Conservation (phyloP, 2,329 filamentous ascomycete genomes). For the Coniochaeta sp. region DNA sequence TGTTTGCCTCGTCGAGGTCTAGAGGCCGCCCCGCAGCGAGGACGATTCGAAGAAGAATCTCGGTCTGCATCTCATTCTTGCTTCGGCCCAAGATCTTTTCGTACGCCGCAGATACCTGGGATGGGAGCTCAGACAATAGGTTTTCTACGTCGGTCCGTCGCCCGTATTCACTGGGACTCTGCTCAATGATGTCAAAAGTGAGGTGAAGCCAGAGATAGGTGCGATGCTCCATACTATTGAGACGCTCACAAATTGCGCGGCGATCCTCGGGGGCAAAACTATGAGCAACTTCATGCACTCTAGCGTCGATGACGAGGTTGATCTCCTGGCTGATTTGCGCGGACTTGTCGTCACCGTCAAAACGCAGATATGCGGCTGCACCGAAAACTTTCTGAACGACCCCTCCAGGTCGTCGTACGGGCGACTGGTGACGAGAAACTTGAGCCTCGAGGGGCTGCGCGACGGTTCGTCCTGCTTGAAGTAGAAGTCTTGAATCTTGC, state of each 20-base stretch:
- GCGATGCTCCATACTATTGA: conserved; percentile 21
- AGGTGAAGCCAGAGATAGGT: conserved; percentile 34
- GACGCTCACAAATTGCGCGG: conserved; percentile 13
- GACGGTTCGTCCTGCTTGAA: too few species aligned
- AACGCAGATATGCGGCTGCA: too few species aligned
- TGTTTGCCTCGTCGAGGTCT: conserved; percentile 11
- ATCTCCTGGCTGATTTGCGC: too few species aligned
- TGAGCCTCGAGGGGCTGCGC: too few species aligned
- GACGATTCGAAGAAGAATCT: conserved; percentile 8
- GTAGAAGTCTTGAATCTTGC: too few species aligned
- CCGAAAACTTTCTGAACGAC: too few species aligned
- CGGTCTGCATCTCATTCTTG: not conserved
- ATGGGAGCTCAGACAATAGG: conserved; percentile 11
- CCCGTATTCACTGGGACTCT: conserved; percentile 8
- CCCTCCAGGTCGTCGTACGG: too few species aligned
- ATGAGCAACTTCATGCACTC: too few species aligned
- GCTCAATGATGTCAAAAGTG: conserved; percentile 21
- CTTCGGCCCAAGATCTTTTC: conserved; percentile 14
- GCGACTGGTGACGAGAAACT: too few species aligned
- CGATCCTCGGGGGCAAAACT: too few species aligned
- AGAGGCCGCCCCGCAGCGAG: conserved; percentile 10
- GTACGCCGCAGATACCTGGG: conserved; percentile 16
- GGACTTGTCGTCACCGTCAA: too few species aligned
- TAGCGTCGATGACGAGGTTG: too few species aligned
- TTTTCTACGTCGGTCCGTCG: conserved; percentile 6